These are phyloP conservation scores for Miamiensis avidus DNA, from an alignment of 169 alveolate genomes.

Conservation along the genomic window DNA sequence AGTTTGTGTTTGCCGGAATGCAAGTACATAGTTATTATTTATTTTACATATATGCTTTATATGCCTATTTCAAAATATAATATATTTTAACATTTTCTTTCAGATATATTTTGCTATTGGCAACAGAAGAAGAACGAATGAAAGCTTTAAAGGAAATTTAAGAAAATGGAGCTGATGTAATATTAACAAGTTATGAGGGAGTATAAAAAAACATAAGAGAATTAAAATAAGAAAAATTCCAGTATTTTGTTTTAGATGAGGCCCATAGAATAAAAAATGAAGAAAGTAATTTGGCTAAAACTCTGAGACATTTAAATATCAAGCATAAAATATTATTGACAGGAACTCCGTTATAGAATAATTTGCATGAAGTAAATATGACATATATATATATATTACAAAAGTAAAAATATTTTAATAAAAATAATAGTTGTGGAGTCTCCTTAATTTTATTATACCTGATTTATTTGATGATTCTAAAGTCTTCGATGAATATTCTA, in stretches of 20 bases:
- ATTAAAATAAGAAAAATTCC: constrained; percentile 81
- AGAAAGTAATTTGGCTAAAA: constrained; percentile 70
- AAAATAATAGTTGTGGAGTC: constrained; percentile 66
- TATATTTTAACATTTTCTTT: background rate
- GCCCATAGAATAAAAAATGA: constrained; percentile 91
- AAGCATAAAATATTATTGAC: constrained; percentile 86
- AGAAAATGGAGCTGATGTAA: constrained; percentile 70
- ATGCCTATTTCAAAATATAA: background rate
- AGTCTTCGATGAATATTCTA: constrained; percentile 88
- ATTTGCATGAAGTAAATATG: constrained; percentile 69
- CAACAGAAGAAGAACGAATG: constrained; percentile 20
- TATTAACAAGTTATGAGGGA: constrained; percentile 88
- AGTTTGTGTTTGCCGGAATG: constrained; percentile 81
- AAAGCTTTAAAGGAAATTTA: background rate
- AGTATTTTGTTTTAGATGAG: constrained; percentile 87
- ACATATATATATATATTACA: too few relatives aligned
- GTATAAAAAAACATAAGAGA: constrained; percentile 64
- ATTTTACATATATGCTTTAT: background rate
- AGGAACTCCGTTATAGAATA: constrained; percentile 92
- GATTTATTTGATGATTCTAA: constrained; percentile 94
- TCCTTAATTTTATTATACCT: constrained; percentile 89
- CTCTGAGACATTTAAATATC: constrained; percentile 73
- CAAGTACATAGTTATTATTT: background rate
- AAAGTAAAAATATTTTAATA: too few relatives aligned
- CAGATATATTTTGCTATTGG: background rate